These are phyloP conservation scores for Stachybotrys elegans DNA, from an alignment of 2,329 filamentous ascomycete genomes.

Conservation along the genomic window DNA sequence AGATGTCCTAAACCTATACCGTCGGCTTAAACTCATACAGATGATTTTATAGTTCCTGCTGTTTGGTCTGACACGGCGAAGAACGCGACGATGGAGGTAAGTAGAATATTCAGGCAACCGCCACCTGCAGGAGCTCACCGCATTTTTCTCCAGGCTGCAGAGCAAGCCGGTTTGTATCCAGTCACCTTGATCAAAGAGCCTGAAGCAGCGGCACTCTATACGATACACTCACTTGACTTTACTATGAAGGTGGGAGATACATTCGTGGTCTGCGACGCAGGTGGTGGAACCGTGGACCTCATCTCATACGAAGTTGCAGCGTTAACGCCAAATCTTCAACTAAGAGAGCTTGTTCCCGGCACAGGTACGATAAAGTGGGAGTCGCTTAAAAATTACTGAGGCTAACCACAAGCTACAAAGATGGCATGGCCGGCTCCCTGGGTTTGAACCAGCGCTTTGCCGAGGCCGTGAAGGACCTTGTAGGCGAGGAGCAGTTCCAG, in stretches of 20 bases:
- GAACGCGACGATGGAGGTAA: slow-evolving; percentile 10
- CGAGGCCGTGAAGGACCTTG: slow-evolving; percentile 10
- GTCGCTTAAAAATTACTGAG: background rate
- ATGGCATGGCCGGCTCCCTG: slow-evolving; percentile 17
- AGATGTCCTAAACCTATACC: background rate
- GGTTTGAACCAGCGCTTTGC: slow-evolving; percentile 15
- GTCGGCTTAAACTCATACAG: background rate
- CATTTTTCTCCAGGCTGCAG: slow-evolving; percentile 7
- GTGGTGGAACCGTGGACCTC: slow-evolving; percentile 22
- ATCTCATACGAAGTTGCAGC: slow-evolving; percentile 24
- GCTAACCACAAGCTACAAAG: slow-evolving; percentile 2
- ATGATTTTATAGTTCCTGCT: slow-evolving; percentile 7
- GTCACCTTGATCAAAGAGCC: slow-evolving; percentile 13
- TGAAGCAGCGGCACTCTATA: slow-evolving; percentile 12
- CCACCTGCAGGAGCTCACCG: background rate
- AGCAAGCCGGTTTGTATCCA: slow-evolving; percentile 9
- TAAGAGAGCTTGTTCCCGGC: slow-evolving; percentile 18
- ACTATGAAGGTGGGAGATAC: slow-evolving; percentile 7
- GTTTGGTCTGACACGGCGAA: slow-evolving; percentile 14
- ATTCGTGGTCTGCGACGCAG: slow-evolving; percentile 19
- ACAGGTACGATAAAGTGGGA: slow-evolving; percentile 9
- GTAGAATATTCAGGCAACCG: background rate
- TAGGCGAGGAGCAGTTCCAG: slow-evolving; percentile 11
- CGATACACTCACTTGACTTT: slow-evolving; percentile 7
- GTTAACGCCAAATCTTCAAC: slow-evolving; percentile 12